Evolutionary conservation across 1,284 basidiomycete genomes (phyloP).

Genomic region (Leccinum ponderosum): DNA sequence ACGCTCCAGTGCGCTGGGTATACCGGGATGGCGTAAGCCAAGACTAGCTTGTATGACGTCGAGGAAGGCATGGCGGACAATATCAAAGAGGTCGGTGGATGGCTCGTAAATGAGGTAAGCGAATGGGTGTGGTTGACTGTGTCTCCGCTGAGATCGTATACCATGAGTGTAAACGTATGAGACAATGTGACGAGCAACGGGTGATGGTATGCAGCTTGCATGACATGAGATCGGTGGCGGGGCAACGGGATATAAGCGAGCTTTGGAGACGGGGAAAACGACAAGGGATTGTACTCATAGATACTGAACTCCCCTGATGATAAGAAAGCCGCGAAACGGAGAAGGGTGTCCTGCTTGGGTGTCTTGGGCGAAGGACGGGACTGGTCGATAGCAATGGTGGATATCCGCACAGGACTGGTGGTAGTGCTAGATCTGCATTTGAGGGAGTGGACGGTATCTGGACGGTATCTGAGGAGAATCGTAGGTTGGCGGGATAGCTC

Average conservation of each 20-base stretch:
- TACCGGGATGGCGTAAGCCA: conserved; percentile 74
- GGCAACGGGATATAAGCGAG: conserved; percentile 50
- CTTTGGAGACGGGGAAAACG: conserved; percentile 42
- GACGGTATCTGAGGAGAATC: conserved; percentile 26
- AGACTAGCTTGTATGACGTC: conserved; percentile 64
- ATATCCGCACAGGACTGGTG: conserved; percentile 42
- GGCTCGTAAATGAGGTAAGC: conserved; percentile 70
- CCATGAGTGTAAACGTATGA: conserved; percentile 59
- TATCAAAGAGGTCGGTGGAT: conserved; percentile 70
- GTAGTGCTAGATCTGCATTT: conserved; percentile 32
- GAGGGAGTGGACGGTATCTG: conserved; percentile 15
- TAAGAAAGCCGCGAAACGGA: conserved; percentile 60
- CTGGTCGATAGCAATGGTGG: conserved; percentile 68
- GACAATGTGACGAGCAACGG: conserved; percentile 74
- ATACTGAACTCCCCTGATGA: conserved; percentile 67
- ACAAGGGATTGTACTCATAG: conserved; percentile 50
- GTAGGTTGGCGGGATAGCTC: conserved; percentile 28
- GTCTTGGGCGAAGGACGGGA: conserved; percentile 49
- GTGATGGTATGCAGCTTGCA: conserved; percentile 73
- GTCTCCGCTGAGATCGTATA: conserved; percentile 63
- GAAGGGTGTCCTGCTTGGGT: conserved; percentile 23
- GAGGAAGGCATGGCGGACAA: conserved; percentile 56
- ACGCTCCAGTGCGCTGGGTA: conserved; percentile 80
- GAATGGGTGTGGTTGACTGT: conserved; percentile 57
- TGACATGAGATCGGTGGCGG: conserved; percentile 45